phyloP scores from a whole-genome alignment of 1,139 yeast species.

The Hemisphaericaspora subhashii region DNA sequence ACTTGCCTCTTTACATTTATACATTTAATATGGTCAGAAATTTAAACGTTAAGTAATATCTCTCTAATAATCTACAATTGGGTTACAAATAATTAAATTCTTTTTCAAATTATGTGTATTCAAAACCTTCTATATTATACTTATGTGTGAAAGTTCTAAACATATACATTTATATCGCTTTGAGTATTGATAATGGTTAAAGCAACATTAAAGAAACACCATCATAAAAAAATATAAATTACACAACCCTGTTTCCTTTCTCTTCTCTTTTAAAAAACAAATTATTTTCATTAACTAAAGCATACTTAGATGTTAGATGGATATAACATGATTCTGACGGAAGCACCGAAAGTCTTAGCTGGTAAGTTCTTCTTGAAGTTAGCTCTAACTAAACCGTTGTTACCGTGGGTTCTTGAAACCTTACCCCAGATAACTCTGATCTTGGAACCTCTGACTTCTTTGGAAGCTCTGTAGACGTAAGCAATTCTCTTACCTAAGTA shows the following conservation, averaged over 20 bases:
- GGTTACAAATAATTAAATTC: background rate
- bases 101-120: constrained; percentile 7
- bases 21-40: too few relatives aligned
- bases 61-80: constrained; percentile 1
- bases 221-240: constrained; percentile 6
- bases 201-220: constrained; percentile 5
- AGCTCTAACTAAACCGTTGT: constrained; percentile 98
- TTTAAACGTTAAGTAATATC: too few relatives aligned
- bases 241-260: constrained; percentile 3
- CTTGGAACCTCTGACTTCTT: constrained; percentile 98
- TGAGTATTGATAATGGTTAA: constrained; percentile 5
- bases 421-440: constrained; percentile 99
- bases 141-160: constrained; percentile 5
- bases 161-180: constrained; percentile 6
- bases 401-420: constrained; percentile 98
- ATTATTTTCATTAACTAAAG: background rate
- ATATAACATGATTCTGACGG: constrained; percentile 99
- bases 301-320: constrained; percentile 93
- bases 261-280: background rate
- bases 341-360: constrained; percentile 99
- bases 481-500: constrained; percentile 99
- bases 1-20: too few relatives aligned
- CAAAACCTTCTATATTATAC: constrained; percentile 7
- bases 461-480: constrained; percentile 97
- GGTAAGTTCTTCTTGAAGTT: constrained; percentile 99